Percentiles rank a stretch among this genome's conserved stretches.
These are phyloP conservation scores for Tetrapisispora iriomotensis DNA, from an alignment of 805 yeast genomes.

Conservation along the genomic window DNA sequence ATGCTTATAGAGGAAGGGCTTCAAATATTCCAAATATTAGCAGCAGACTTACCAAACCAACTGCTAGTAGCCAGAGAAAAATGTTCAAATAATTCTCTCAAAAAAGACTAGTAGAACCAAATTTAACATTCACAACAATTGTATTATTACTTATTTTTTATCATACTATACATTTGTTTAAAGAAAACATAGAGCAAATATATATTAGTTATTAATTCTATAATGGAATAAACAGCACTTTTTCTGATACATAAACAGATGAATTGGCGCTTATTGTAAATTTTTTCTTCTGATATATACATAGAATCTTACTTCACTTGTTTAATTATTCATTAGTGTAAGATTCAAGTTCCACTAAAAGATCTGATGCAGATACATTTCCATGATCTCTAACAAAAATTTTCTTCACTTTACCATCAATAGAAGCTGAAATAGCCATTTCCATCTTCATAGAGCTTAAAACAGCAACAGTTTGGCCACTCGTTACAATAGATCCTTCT, in stretches of 20 bases:
- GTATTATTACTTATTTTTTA: no score
- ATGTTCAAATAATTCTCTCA: slow-evolving; percentile 17
- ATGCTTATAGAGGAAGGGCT: slow-evolving; percentile 4
- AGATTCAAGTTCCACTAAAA: slow-evolving; percentile 49
- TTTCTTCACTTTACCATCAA: slow-evolving; percentile 68
- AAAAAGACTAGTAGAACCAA: no score
- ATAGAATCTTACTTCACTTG: background rate
- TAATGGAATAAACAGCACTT: no score
- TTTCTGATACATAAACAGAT: no score
- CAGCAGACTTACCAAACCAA: slow-evolving; percentile 17
- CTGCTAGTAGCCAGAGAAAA: slow-evolving; percentile 20
- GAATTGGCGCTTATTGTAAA: no score
- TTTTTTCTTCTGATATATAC: no score
- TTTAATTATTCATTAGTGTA: background rate
- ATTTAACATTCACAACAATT: no score
- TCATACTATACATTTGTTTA: no score
- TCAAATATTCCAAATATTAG: slow-evolving; percentile 19
- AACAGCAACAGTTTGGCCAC: slow-evolving; percentile 90
- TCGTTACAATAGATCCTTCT: slow-evolving; percentile 75
- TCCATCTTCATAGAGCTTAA: slow-evolving; percentile 98
- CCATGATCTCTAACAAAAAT: slow-evolving; percentile 80
- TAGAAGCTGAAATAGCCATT: slow-evolving; percentile 91
- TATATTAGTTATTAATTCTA: no score
- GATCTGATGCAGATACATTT: slow-evolving; percentile 86
- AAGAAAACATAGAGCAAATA: no score